A percentile compares a stretch with the other conserved stretches of the same genome.
phyloP scores from a whole-genome alignment of 2,329 filamentous ascomycete species.

The Epichloe uncinata region DNA sequence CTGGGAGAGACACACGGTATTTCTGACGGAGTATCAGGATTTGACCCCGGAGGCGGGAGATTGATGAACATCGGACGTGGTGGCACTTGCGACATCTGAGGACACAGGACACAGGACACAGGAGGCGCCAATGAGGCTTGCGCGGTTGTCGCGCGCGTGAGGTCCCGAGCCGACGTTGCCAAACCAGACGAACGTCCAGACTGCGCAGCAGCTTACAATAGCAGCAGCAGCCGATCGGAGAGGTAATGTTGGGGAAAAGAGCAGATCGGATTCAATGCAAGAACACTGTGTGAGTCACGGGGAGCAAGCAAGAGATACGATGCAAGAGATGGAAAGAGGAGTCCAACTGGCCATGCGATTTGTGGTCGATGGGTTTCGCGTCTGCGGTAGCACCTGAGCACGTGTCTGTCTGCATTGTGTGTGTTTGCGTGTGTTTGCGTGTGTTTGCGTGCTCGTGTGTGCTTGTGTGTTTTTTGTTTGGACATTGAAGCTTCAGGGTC shows the following conservation, averaged over 20 bases:
- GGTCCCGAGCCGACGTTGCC: too few relatives aligned
- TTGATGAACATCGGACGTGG: constrained; percentile 61
- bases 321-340: background rate
- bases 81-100: constrained; percentile 25
- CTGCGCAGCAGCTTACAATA: background rate
- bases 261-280: background rate
- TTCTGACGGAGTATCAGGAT: constrained; percentile 77
- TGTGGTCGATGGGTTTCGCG: background rate
- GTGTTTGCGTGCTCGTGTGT: too few relatives aligned
- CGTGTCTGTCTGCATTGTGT: too few relatives aligned
- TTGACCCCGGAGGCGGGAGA: constrained; percentile 68
- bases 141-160: background rate
- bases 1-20: constrained; percentile 53
- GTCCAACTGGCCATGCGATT: background rate
- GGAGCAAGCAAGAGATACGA: background rate
- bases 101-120: background rate
- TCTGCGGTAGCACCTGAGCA: too few relatives aligned
- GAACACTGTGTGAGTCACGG: background rate
- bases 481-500: background rate
- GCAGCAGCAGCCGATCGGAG: background rate
- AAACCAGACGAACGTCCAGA: background rate
- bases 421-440: too few relatives aligned
- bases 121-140: background rate
- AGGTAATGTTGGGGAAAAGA: background rate
- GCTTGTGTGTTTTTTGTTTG: too few relatives aligned